phyloP scores from a whole-genome alignment of 2,329 filamentous ascomycete genomes.

The Talaromyces sp. region DNA sequence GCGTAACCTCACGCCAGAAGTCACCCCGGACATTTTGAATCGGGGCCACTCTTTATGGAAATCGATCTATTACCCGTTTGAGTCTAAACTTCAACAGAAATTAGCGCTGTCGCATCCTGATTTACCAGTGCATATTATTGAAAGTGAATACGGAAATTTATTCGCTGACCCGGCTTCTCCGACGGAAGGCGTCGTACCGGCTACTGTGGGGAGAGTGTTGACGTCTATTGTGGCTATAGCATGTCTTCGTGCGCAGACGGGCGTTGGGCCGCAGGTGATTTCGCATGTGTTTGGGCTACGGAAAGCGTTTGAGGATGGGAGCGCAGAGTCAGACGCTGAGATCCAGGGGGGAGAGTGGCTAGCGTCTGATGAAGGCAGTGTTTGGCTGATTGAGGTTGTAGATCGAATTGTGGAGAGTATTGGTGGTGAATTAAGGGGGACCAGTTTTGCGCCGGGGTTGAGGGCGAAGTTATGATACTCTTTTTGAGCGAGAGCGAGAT shows the following conservation, averaged over 20 bases:
- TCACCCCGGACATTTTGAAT: constrained; percentile 52
- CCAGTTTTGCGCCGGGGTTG: constrained; percentile 54
- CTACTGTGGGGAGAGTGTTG: constrained; percentile 63
- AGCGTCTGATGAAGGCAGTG: constrained; percentile 56
- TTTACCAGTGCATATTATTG: constrained; percentile 73
- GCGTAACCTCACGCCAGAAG: constrained; percentile 45
- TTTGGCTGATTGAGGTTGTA: constrained; percentile 61
- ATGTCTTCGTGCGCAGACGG: constrained; percentile 73
- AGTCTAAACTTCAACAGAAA: constrained; percentile 66
- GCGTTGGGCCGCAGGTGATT: constrained; percentile 76
- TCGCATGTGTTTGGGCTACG: constrained; percentile 77
- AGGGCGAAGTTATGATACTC: constrained; percentile 27
- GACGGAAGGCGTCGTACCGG: constrained; percentile 32
- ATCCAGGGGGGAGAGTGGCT: constrained; percentile 17
- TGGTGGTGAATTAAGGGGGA: constrained; percentile 49
- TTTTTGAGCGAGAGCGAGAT: background rate
- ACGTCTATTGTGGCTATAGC: constrained; percentile 72
- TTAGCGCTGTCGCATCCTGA: constrained; percentile 76
- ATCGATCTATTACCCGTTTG: constrained; percentile 71
- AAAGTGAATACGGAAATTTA: constrained; percentile 69
- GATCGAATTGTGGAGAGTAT: constrained; percentile 57
- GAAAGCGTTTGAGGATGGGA: constrained; percentile 70
- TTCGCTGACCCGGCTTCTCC: constrained; percentile 63
- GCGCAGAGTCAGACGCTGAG: constrained; percentile 52
- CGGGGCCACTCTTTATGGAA: constrained; percentile 69